Conservation (phyloP, 2,329 filamentous ascomycete genomes). For the Zymoseptoria tritici region DNA sequence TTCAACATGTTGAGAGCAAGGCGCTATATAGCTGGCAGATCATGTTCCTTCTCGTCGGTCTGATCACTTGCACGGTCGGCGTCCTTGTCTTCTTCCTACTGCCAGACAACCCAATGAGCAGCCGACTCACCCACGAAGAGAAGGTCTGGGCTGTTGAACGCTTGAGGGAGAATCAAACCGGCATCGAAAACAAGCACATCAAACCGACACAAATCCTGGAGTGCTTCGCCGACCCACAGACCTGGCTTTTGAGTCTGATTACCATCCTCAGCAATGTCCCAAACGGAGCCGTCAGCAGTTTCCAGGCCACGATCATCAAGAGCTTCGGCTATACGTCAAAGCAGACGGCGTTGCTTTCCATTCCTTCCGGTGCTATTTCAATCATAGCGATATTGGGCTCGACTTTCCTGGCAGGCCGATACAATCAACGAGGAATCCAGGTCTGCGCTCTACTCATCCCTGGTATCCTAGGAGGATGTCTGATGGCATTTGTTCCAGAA, state of each 20-base stretch:
- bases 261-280: constrained; percentile 30
- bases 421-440: constrained; percentile 24
- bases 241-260: constrained; percentile 36
- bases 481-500: constrained; percentile 26
- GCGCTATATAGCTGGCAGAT: constrained; percentile 44
- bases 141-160: constrained; percentile 33
- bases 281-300: constrained; percentile 38
- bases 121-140: constrained; percentile 23
- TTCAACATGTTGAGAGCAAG: background rate
- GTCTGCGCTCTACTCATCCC: constrained; percentile 21
- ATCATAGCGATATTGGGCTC: constrained; percentile 31
- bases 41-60: constrained; percentile 42
- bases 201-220: constrained; percentile 42
- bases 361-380: constrained; percentile 51
- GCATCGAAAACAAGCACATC: constrained; percentile 46
- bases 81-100: constrained; percentile 25
- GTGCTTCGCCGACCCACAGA: constrained; percentile 38
- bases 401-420: constrained; percentile 23
- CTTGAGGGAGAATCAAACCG: constrained; percentile 42
- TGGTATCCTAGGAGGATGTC: constrained; percentile 23
- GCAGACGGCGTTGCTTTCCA: constrained; percentile 35
- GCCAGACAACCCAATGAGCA: constrained; percentile 26
- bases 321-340: constrained; percentile 26
- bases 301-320: constrained; percentile 28
- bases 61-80: constrained; percentile 36